phyloP scores from a whole-genome alignment of 306 rosid genomes.

The Malus domestica region DNA sequence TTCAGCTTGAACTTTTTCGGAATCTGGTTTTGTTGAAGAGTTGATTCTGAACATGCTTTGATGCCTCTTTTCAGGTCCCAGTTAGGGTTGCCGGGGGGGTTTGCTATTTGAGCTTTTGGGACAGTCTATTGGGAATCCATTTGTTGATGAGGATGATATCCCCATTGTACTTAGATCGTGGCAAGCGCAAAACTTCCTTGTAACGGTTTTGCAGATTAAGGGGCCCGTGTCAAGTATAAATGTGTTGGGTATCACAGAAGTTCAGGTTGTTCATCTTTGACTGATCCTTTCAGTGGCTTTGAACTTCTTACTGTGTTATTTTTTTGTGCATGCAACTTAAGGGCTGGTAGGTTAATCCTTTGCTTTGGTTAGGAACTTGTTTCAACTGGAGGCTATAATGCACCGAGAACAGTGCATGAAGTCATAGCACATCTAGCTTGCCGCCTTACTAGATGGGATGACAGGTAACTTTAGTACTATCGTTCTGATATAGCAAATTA shows the following conservation, averaged over 20 bases:
- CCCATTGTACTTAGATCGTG: constrained; percentile 90
- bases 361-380: constrained; percentile 69
- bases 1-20: neutral
- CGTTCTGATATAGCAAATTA: neutral
- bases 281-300: constrained; percentile 12
- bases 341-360: neutral
- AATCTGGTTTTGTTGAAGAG: neutral
- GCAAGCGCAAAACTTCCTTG: constrained; percentile 87
- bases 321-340: neutral
- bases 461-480: constrained; percentile 49
- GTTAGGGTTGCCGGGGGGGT: constrained; percentile 92
- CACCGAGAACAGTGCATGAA: constrained; percentile 87
- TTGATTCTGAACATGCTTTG: neutral
- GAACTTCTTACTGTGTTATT: constrained; percentile 1
- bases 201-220: constrained; percentile 76
- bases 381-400: constrained; percentile 64
- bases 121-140: constrained; percentile 87
- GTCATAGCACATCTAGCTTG: constrained; percentile 69
- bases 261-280: constrained; percentile 61
- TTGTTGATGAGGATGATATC: constrained; percentile 75
- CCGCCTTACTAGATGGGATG: constrained; percentile 96
- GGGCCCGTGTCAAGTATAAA: constrained; percentile 51
- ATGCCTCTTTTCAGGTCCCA: constrained; percentile 54
- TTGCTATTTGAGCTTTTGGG: constrained; percentile 90
- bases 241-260: constrained; percentile 82